Evolutionary conservation across 352 stramenopile genomes (phyloP).

Genomic region (Globisporangium echinulatum): DNA sequence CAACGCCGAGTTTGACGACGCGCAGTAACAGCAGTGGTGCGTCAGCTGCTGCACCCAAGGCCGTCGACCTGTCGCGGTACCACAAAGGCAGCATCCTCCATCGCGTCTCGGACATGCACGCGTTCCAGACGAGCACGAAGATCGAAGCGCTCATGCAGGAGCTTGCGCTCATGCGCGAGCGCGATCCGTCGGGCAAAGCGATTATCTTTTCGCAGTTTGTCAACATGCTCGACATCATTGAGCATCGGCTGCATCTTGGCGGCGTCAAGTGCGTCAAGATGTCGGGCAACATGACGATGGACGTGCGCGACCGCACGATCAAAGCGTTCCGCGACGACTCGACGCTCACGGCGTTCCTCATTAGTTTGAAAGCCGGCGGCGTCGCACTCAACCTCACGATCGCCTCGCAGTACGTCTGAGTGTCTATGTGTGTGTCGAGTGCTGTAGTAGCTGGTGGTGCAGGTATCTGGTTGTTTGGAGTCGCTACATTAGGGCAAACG

Average conservation of each 20-base stretch:
- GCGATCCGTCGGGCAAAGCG: slow-evolving; percentile 94
- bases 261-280: slow-evolving; percentile 89
- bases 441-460: too few relatives aligned
- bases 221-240: slow-evolving; percentile 98
- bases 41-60: background rate
- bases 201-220: slow-evolving; percentile 99
- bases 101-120: slow-evolving; percentile 47
- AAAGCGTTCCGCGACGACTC: slow-evolving; percentile 86
- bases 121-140: slow-evolving; percentile 93
- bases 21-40: background rate
- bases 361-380: slow-evolving; percentile 98
- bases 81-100: slow-evolving; percentile 71
- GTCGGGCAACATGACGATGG: slow-evolving; percentile 88
- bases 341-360: slow-evolving; percentile 93
- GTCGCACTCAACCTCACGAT: slow-evolving; percentile 98
- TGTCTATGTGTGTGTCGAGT: background rate
- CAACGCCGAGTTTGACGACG: background rate
- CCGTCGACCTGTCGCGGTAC: slow-evolving; percentile 53
- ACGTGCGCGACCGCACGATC: slow-evolving; percentile 73
- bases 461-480: background rate
- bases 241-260: slow-evolving; percentile 91
- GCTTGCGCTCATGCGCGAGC: slow-evolving; percentile 90
- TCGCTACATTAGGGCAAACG: background rate
- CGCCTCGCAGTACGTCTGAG: slow-evolving; percentile 86
- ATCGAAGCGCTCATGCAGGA: slow-evolving; percentile 98